Percentiles rank a stretch among this genome's conserved stretches.
phyloP scores from a whole-genome alignment of 2,329 filamentous ascomycete species.

The Fusarium proliferatum region DNA sequence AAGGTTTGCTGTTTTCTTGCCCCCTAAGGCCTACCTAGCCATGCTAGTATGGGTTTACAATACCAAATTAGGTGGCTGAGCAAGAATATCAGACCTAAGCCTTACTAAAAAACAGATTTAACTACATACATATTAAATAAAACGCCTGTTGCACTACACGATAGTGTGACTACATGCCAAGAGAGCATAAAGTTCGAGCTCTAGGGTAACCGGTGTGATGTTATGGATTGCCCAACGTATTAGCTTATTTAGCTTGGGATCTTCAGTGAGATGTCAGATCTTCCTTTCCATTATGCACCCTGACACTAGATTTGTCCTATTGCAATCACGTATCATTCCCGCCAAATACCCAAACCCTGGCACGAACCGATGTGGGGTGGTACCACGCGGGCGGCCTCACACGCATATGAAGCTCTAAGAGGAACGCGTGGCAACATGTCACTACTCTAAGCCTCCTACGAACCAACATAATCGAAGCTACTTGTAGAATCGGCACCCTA shows the following conservation, averaged over 20 bases:
- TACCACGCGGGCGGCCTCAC: slow-evolving; percentile 37
- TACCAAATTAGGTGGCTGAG: not conserved
- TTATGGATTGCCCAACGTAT: not conserved
- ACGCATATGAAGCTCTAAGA: not conserved
- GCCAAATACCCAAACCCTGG: slow-evolving; percentile 9
- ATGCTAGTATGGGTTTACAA: not conserved
- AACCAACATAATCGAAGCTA: not conserved
- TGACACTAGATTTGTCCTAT: slow-evolving; percentile 19
- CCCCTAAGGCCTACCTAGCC: too few species aligned
- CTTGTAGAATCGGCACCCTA: not conserved
- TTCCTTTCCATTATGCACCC: slow-evolving; percentile 12
- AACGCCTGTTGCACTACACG: not conserved
- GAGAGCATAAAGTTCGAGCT: not conserved
- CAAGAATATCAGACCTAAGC: not conserved
- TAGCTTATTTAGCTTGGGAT: not conserved
- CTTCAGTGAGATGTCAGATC: slow-evolving; percentile 11
- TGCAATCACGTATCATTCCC: not conserved
- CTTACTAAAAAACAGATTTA: not conserved
- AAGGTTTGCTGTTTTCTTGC: too few species aligned
- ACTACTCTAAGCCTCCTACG: slow-evolving; percentile 1
- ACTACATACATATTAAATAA: too few species aligned
- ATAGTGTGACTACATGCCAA: too few species aligned
- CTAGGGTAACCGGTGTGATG: slow-evolving; percentile 3
- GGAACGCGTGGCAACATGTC: slow-evolving; percentile 39
- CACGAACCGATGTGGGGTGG: slow-evolving; percentile 30